Base-by-base conservation (phyloP, 208 protist species). In the Leishmania tarentolae region DNA sequence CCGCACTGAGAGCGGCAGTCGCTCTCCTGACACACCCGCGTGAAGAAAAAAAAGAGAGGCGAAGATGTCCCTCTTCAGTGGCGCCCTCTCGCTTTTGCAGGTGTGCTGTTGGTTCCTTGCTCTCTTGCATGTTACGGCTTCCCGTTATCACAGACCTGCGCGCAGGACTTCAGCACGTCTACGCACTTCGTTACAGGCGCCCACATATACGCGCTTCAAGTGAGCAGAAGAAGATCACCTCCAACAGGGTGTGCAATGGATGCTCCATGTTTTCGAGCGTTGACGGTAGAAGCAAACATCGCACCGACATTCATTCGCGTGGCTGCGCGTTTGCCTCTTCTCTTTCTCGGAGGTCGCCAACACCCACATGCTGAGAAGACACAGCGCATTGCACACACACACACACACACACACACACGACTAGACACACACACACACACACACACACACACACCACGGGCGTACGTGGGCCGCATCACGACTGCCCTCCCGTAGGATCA, bases 371-470 rank as follows among this genome's bases (percentile, higher is more conserved):
- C 66, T n/a, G 40, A 40, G 40, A 71, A 46, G 37, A 17, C 66
- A 40, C 6, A 6, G 63, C 7, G 66, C 40, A 71, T 21, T 21
- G 13, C 28, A 21, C 19, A 13, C 65, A 3, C 37, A 21, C 7
- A 9, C 2, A 3, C 44, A 80, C 4, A 79, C 13, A 7, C 28
- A 2, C 75, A 69, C 35, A 52, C 15, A 72, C 66, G 31, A 8
- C 42, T 17, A 70, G 3, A 70, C 35, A 70, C n/a, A 68, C 63
- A 68, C 63, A 68, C 63, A 70, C 37, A 70, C 15, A 46, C 65
- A 70, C 65, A 46, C 15, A 44, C 65, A 31, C 28, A 61, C 56
- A 61, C 8, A 13, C 56, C 37, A 70, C 13, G 0, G 35, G 44
- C 65, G 59, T n/a, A 37, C 59, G 59, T 9, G 31, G 59, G 59